Evolutionary conservation across 257 asterid species (phyloP), one percentile per base, ranked within the genome.

Genomic region (Gardenia jasminoides): DNA sequence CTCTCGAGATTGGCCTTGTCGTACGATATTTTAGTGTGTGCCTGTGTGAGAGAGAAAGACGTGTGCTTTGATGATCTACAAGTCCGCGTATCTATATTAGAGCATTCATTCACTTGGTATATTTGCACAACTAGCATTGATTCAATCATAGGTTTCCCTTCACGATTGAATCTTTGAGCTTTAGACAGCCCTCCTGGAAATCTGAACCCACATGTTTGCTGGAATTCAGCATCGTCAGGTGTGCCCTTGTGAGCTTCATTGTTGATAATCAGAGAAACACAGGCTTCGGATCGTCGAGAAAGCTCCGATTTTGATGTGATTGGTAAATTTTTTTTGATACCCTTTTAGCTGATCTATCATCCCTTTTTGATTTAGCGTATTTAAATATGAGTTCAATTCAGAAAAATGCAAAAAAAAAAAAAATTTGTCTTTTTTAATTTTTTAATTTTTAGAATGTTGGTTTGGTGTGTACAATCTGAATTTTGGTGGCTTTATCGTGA

Each of bases 261-360:
- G 39, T 6, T 36, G 33, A 19, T 0, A 30, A 30, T 8, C 26
- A 19, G 39, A 28, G 58, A 22, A 3, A 67, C 43, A 22, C 6
- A 67, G 74, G 70, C 28, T 70, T 70, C 83, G 59, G 83, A 80
- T 80, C 80, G 76, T 48, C 11, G 43, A 13, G 33, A 74, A 77
- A 82, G 67, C 67, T 68, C 26, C 44, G 43, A 59, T 61, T 33
- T 78, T 82, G 76, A 76, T 78, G 80, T 68, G 85, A 82, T 67
- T 74, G 85, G 85, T 82, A 82, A 31, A 58, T 28, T 31, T 24
- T 48, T 68, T 66, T 61, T 33, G 30, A 19, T 15, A n/a, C 78
- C 72, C 58, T 81, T 77, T 0, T 62, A 36, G 61, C 73, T 68
- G 82, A 82, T 82, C 82, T 82, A 36, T 10, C 17, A 26, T 47